Evolutionary conservation across 1,284 basidiomycete genomes (phyloP).

Genomic region (Puccinia coronata): DNA sequence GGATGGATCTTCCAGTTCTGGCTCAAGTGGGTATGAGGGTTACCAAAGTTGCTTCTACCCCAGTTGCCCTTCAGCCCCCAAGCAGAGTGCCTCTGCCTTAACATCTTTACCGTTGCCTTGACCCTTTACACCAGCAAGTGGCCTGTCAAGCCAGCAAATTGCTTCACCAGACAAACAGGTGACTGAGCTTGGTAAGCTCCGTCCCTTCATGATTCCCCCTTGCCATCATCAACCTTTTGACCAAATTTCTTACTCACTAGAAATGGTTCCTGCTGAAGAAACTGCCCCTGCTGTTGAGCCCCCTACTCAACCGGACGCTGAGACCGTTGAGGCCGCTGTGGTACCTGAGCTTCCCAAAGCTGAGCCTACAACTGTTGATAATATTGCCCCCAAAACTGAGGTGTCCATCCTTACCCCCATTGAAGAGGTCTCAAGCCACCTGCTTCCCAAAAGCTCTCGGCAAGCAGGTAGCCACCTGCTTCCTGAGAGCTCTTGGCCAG

Average conservation of each 20-base stretch:
- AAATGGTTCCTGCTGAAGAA: not conserved
- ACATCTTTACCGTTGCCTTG: conserved; percentile 16
- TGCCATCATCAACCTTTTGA: not conserved
- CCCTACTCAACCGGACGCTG: not conserved
- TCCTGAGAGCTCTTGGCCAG: too few relatives aligned
- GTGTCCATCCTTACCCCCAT: too few relatives aligned
- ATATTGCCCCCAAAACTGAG: too few relatives aligned
- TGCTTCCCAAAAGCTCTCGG: too few relatives aligned
- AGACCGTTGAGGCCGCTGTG: not conserved
- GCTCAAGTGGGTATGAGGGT: too few relatives aligned
- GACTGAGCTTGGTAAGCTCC: not conserved
- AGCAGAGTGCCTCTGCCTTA: not conserved
- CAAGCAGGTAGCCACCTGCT: too few relatives aligned
- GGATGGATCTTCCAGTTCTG: too few relatives aligned
- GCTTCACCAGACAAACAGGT: not conserved
- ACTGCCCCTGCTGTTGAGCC: not conserved
- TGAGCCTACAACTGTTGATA: too few relatives aligned
- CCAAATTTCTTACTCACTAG: not conserved
- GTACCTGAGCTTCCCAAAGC: not conserved
- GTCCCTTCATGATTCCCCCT: not conserved
- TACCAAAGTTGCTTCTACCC: conserved; percentile 22
- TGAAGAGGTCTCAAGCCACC: too few relatives aligned
- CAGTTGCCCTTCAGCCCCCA: conserved; percentile 31
- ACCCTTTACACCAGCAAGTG: conserved; percentile 4
- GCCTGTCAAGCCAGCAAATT: conserved; percentile 4